These are phyloP conservation scores for Pseudocercospora pini-densiflorae DNA, from an alignment of 2,329 filamentous ascomycete species.

Conservation along the genomic window DNA sequence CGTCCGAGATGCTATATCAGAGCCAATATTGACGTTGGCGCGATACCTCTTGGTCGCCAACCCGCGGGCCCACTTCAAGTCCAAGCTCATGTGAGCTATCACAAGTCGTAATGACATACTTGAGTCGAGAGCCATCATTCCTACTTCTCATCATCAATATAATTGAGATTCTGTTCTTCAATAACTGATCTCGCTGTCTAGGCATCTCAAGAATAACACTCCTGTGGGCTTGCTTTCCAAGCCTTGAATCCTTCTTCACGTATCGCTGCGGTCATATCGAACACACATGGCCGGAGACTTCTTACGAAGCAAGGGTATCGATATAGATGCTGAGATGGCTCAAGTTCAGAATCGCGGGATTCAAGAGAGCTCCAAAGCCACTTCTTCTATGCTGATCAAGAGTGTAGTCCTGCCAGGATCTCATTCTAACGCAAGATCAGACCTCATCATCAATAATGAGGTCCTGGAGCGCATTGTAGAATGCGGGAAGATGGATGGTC, in stretches of 20 bases:
- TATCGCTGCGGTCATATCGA: neutral
- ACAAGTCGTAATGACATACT: neutral
- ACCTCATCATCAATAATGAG: conserved; percentile 19
- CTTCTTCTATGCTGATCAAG: neutral
- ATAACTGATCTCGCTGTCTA: neutral
- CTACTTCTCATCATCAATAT: neutral
- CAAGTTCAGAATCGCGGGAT: conserved; percentile 31
- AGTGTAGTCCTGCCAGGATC: conserved; percentile 23
- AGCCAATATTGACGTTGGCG: neutral
- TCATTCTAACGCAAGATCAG: conserved; percentile 18
- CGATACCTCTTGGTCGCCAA: neutral
- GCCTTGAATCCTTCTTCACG: neutral
- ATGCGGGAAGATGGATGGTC: neutral
- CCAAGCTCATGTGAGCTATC: neutral
- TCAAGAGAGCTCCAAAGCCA: neutral
- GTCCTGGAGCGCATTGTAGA: conserved; percentile 7
- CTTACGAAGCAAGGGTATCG: conserved; percentile 38
- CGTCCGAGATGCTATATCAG: neutral
- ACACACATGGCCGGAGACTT: conserved; percentile 37
- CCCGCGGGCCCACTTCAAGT: neutral
- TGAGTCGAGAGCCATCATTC: neutral
- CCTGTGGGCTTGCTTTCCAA: neutral
- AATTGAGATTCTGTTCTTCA: neutral
- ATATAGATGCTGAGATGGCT: conserved; percentile 41
- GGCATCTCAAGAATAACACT: neutral